Percentiles rank a stretch among this genome's conserved stretches.
These are phyloP conservation scores for Ceratocystis diversiconidia DNA, from an alignment of 2,329 filamentous ascomycete genomes.

Conservation along the genomic window DNA sequence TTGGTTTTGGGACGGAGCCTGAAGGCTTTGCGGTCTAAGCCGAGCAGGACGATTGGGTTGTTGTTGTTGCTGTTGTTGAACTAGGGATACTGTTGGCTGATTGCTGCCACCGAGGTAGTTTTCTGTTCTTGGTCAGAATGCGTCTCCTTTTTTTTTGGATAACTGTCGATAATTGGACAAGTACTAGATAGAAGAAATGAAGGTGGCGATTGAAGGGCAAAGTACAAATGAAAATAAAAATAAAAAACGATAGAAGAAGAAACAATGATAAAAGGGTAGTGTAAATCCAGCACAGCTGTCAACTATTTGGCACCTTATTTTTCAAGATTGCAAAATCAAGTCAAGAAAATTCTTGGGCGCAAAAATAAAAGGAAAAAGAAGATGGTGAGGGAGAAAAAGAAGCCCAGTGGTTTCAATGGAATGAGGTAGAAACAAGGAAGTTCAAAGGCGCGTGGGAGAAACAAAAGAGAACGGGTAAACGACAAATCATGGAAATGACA, in stretches of 20 bases:
- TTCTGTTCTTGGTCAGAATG: slow-evolving; percentile 6
- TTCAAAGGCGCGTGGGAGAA: neutral
- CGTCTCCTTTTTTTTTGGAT: neutral
- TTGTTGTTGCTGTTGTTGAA: neutral
- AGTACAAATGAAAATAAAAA: neutral
- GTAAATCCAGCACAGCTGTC: neutral
- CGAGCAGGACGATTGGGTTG: slow-evolving; percentile 4
- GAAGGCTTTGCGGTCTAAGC: slow-evolving; percentile 10
- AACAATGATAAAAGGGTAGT: neutral
- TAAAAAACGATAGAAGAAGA: too few species aligned
- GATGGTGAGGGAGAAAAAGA: slow-evolving; percentile 1
- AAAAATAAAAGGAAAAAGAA: slow-evolving; percentile 5
- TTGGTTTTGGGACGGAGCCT: slow-evolving; percentile 5
- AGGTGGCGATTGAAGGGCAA: neutral
- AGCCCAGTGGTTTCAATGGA: neutral
- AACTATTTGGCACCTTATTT: neutral
- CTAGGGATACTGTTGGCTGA: neutral
- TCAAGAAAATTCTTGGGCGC: neutral
- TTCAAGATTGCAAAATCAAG: neutral
- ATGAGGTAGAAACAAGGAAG: slow-evolving; percentile 1
- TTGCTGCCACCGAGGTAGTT: neutral
- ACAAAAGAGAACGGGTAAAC: neutral
- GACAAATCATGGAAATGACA: slow-evolving; percentile 3
- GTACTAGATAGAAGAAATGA: neutral
- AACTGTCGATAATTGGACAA: neutral